phyloP scores from a whole-genome alignment of 495 filamentous ascomycete species.

The Aspergillus coremiiformis region DNA sequence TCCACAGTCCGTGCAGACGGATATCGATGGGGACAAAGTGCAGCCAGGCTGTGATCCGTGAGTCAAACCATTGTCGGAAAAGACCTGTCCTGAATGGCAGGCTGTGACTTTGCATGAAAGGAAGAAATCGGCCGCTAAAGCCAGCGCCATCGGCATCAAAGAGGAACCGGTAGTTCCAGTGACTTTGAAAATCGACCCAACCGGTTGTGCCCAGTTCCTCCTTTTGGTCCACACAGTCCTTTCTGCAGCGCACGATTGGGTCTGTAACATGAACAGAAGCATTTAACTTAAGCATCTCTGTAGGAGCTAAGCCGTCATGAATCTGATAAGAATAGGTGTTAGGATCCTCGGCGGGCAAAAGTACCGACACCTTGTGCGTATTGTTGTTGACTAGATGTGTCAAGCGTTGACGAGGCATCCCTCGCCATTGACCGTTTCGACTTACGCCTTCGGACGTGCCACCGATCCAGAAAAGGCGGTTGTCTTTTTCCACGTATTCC shows the following conservation, averaged over 20 bases:
- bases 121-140: slow-evolving; percentile 54
- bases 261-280: slow-evolving; percentile 42
- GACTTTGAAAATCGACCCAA: slow-evolving; percentile 46
- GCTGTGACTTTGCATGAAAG: slow-evolving; percentile 53
- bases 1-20: slow-evolving; percentile 56
- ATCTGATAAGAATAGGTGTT: slow-evolving; percentile 33
- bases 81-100: slow-evolving; percentile 58
- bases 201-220: slow-evolving; percentile 42
- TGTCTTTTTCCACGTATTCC: slow-evolving; percentile 35
- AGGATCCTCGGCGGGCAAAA: slow-evolving; percentile 25
- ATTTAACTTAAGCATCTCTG: slow-evolving; percentile 22
- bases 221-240: slow-evolving; percentile 46
- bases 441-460: slow-evolving; percentile 52
- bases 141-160: slow-evolving; percentile 66
- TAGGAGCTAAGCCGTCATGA: slow-evolving; percentile 26
- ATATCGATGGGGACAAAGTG: slow-evolving; percentile 74
- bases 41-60: slow-evolving; percentile 61
- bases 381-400: slow-evolving; percentile 48
- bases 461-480: slow-evolving; percentile 46
- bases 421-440: slow-evolving; percentile 46
- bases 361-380: slow-evolving; percentile 36
- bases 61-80: slow-evolving; percentile 71
- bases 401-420: slow-evolving; percentile 53
- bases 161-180: slow-evolving; percentile 58
- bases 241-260: slow-evolving; percentile 44